phyloP scores from a whole-genome alignment of 108 stramenopile species.

The Asterionellopsis glacialis region DNA sequence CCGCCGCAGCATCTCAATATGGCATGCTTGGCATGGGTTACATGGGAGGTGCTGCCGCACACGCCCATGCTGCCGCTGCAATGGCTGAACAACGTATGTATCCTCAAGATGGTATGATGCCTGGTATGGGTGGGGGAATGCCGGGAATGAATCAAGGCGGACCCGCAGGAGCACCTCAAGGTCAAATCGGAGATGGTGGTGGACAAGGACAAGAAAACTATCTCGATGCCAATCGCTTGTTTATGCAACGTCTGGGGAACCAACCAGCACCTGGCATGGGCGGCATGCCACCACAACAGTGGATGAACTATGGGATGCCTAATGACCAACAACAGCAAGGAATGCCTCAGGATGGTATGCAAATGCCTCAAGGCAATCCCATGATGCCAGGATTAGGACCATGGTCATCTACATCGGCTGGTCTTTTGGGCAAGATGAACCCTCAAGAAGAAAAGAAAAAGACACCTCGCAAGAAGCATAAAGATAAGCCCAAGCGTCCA shows the following conservation, averaged over 20 bases:
- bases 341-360: background rate
- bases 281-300: background rate
- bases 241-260: background rate
- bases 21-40: no score
- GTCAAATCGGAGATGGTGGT: background rate
- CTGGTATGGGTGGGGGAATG: no score
- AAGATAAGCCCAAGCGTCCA: slow-evolving; percentile 59
- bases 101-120: no score
- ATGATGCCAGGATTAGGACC: slow-evolving; percentile 13
- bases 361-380: background rate
- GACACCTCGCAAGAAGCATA: slow-evolving; percentile 31
- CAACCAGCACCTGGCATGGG: background rate
- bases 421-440: slow-evolving; percentile 21
- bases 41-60: no score
- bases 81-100: no score
- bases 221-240: background rate
- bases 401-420: slow-evolving; percentile 20
- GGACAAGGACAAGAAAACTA: background rate
- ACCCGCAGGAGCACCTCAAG: background rate
- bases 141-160: no score
- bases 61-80: no score
- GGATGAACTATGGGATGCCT: background rate
- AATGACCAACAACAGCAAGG: slow-evolving; percentile 1
- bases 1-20: no score
- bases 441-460: slow-evolving; percentile 17